Evolutionary conservation across 306 rosid species (phyloP), one percentile per base, ranked within the genome.

Genomic region (Inga laurina): DNA sequence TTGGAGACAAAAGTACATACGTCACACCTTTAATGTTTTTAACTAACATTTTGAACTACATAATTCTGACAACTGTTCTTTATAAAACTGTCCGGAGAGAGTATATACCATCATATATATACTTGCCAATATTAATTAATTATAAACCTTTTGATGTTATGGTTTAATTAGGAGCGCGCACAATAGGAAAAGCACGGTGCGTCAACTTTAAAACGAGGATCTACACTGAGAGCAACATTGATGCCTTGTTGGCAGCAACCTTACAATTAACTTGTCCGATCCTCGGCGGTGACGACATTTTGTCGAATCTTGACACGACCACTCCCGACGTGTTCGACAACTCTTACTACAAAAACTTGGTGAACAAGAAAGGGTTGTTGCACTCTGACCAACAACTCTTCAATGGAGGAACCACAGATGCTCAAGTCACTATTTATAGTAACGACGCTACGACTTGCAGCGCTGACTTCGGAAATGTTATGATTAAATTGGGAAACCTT

Each of bases 361-460:
- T 85, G 76, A 86, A 15, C 78, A 51, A 82, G 48, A 91, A 84
- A 78, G 97, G 94, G 4, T 80, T 92, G 6, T 65, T 92, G 10
- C 94, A 90, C 84, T 90, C 94, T 0, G 93, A 92, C 48, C 94
- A 92, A 46, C 87, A 85, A 15, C 91, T 92, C 74, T 89, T 80
- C 72, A 84, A 72, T 39, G 84, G 84, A 5, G 93, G 93, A 35
- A 84, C 94, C 49, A 92, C 97, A 0, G 82, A 90, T 10, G 44
- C 93, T 24, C 87, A 67, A 46, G 94, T 92, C 2, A 82, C 51
- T 49, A 27, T 81, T 57, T 89, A 92, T n/a, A 66, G 45, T 32
- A 85, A 2, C 64, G 45, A 85, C 4, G 64, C 76, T 2, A 75
- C n/a, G 7, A 88, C 22, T 68, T 89, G 90, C 59, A 71, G 32